Conservation (phyloP, 192 early-diverging fungal species). For the Backusella sp. region DNA sequence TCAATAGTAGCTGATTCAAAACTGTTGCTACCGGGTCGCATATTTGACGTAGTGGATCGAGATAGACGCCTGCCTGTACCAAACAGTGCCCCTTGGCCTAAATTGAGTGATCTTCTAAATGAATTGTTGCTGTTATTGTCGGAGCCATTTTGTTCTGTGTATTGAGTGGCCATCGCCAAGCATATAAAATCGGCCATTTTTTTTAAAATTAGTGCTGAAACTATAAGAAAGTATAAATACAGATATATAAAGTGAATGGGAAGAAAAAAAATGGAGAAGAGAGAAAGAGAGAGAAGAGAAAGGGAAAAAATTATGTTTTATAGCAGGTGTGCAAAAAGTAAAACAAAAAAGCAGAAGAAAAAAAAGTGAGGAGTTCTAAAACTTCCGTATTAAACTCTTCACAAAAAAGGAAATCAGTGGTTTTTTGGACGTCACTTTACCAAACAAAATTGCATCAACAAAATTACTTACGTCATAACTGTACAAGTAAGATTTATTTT, state of each 20-base stretch:
- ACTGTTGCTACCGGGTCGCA: background rate
- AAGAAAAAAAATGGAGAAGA: conserved; percentile 12
- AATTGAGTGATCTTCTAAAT: conserved; percentile 19
- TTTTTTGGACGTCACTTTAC: background rate
- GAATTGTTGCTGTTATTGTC: background rate
- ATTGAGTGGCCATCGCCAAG: conserved; percentile 21
- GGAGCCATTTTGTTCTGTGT: background rate
- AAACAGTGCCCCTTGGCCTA: conserved; percentile 8
- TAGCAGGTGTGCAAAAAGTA: background rate
- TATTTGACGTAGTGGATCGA: background rate
- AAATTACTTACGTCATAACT: background rate
- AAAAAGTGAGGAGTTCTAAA: conserved; percentile 2
- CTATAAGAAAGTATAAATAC: background rate
- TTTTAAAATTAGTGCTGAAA: background rate
- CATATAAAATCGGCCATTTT: conserved; percentile 27
- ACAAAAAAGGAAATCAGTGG: conserved; percentile 3
- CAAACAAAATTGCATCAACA: background rate
- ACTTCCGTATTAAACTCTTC: background rate
- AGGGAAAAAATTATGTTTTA: background rate
- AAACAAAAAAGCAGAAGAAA: background rate
- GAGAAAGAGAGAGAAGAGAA: background rate
- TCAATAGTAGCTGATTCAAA: background rate
- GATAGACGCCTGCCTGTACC: conserved; percentile 16
- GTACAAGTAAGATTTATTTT: background rate
- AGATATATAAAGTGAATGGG: background rate